Conservation (phyloP, 257 asterid species). For the Solanum paucissectum region DNA sequence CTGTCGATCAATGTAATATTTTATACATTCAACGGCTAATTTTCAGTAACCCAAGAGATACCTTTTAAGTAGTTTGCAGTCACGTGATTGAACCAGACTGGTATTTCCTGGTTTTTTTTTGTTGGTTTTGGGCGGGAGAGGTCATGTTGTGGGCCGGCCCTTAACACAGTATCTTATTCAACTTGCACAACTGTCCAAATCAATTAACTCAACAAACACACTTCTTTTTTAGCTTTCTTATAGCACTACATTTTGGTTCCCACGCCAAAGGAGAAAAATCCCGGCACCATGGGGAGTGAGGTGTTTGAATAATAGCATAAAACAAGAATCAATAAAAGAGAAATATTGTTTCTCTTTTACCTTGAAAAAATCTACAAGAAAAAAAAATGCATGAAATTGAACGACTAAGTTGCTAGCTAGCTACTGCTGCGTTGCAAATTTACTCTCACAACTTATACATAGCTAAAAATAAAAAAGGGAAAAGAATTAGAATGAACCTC, state of each 20-base stretch:
- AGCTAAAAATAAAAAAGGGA: neutral
- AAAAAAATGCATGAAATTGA: neutral
- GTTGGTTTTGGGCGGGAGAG: slow-evolving; percentile 12
- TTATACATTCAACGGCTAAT: slow-evolving; percentile 23
- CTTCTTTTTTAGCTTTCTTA: neutral
- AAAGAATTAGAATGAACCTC: slow-evolving; percentile 7
- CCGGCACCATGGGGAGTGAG: neutral
- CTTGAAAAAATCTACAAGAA: neutral
- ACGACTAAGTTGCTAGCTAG: neutral
- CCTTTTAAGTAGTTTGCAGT: neutral
- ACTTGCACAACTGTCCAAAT: slow-evolving; percentile 9
- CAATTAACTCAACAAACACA: slow-evolving; percentile 7
- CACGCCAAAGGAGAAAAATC: slow-evolving; percentile 3
- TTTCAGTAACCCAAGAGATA: slow-evolving; percentile 13
- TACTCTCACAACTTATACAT: neutral
- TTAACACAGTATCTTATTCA: neutral
- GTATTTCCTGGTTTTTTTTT: slow-evolving; percentile 3
- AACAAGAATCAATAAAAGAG: neutral
- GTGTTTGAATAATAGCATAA: neutral
- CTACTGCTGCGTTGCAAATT: slow-evolving; percentile 1
- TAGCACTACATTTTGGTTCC: slow-evolving; percentile 1
- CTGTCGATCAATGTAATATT: neutral
- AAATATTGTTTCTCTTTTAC: neutral
- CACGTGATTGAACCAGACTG: slow-evolving; percentile 16
- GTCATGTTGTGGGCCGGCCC: neutral